Evolutionary conservation across 2,329 filamentous ascomycete species (phyloP).

Genomic region (Cercospora zeae-maydis): DNA sequence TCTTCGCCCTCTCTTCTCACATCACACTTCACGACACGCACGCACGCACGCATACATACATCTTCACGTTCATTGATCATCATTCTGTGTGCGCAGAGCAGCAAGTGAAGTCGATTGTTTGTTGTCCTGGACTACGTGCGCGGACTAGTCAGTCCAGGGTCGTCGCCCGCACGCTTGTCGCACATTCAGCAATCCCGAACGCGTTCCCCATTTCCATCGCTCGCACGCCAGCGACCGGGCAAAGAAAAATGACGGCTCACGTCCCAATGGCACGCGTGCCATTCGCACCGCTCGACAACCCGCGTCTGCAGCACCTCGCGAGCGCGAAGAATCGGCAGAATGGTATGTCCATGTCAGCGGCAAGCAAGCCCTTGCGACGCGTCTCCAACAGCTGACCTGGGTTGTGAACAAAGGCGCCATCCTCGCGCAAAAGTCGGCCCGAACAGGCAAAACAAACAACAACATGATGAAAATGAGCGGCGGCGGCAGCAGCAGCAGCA

Average conservation of each 20-base stretch:
- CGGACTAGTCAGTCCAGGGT: slow-evolving; percentile 10
- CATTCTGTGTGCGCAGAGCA: no score
- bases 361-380: background rate
- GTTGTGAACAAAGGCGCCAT: slow-evolving; percentile 17
- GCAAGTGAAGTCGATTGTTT: background rate
- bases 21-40: background rate
- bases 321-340: slow-evolving; percentile 75
- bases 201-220: slow-evolving; percentile 10
- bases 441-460: slow-evolving; percentile 16
- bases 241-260: slow-evolving; percentile 28
- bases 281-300: slow-evolving; percentile 67
- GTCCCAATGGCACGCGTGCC: slow-evolving; percentile 57
- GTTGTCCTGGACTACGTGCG: slow-evolving; percentile 11
- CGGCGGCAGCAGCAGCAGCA: background rate
- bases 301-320: slow-evolving; percentile 67
- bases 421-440: slow-evolving; percentile 23
- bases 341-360: slow-evolving; percentile 40
- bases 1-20: background rate
- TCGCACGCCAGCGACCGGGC: slow-evolving; percentile 4
- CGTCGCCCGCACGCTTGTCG: background rate
- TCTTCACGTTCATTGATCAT: background rate
- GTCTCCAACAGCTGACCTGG: slow-evolving; percentile 6
- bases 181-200: background rate
- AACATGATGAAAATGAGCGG: slow-evolving; percentile 29
- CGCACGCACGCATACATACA: no score